phyloP scores from a whole-genome alignment of 108 stramenopile genomes.

The Fragilariopsis cylindrus region DNA sequence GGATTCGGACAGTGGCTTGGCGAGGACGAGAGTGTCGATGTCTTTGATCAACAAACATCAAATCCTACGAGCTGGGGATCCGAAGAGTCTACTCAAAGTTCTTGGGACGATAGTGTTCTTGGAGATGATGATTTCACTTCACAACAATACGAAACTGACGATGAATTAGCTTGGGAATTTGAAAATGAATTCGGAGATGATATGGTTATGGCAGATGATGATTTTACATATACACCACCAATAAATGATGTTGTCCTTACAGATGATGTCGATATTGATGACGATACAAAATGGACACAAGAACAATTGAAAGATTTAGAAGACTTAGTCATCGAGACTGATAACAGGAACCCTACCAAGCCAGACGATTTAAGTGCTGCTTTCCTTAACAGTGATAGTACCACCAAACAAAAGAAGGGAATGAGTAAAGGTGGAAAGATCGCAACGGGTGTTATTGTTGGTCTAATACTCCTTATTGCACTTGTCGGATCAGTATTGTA shows the following conservation, averaged over 20 bases:
- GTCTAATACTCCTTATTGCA: too few relatives aligned
- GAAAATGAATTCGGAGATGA: background rate
- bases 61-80: background rate
- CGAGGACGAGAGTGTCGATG: too few relatives aligned
- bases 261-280: background rate
- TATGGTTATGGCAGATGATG: background rate
- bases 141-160: background rate
- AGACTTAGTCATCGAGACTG: background rate
- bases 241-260: background rate
- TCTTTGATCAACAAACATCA: too few relatives aligned
- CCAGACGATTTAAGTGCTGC: background rate
- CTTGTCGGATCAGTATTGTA: too few relatives aligned
- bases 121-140: background rate
- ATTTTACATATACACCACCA: too few relatives aligned
- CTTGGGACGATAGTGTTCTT: background rate
- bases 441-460: background rate
- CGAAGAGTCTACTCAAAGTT: background rate
- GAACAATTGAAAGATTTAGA: background rate
- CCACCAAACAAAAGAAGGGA: background rate
- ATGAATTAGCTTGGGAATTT: background rate
- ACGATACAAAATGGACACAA: background rate
- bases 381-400: background rate
- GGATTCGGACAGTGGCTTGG: too few relatives aligned
- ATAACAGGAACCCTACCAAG: background rate
- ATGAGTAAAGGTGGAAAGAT: background rate